These are phyloP conservation scores for Umbilicus rupestris DNA, from an alignment of 164 flowering plant species.

Conservation along the genomic window DNA sequence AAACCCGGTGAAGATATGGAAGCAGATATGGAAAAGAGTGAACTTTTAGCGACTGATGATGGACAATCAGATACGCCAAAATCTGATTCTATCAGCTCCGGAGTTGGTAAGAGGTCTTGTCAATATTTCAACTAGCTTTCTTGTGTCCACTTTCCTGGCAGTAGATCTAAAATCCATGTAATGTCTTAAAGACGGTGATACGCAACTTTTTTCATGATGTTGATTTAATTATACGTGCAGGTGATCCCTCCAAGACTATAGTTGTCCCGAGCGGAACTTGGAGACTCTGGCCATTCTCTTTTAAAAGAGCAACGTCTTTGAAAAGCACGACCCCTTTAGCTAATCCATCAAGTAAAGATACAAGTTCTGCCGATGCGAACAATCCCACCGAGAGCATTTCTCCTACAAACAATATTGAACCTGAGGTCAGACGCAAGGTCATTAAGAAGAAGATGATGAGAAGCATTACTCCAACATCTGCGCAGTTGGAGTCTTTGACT, in stretches of 20 bases:
- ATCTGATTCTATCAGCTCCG: conserved; percentile 18
- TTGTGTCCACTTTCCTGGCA: too few species aligned
- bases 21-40: conserved; percentile 15
- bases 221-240: conserved; percentile 29
- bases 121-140: neutral
- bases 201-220: conserved; percentile 32
- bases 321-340: conserved; percentile 7
- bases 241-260: conserved; percentile 27
- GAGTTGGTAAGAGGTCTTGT: conserved; percentile 40
- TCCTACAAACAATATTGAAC: conserved; percentile 13
- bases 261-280: conserved; percentile 41
- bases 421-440: conserved; percentile 16
- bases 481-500: conserved; percentile 72
- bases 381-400: conserved; percentile 17
- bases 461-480: conserved; percentile 59
- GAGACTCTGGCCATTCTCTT: conserved; percentile 62
- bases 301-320: conserved; percentile 32
- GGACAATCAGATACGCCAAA: conserved; percentile 14
- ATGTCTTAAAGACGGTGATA: conserved; percentile 27
- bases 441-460: conserved; percentile 37
- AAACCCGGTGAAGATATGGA: conserved; percentile 19
- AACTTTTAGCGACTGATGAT: conserved; percentile 13
- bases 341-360: conserved; percentile 16
- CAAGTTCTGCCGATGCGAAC: conserved; percentile 16
- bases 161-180: too few species aligned